Conservation (phyloP, 208 protist species). For the Plasmodiophora brassicae region DNA sequence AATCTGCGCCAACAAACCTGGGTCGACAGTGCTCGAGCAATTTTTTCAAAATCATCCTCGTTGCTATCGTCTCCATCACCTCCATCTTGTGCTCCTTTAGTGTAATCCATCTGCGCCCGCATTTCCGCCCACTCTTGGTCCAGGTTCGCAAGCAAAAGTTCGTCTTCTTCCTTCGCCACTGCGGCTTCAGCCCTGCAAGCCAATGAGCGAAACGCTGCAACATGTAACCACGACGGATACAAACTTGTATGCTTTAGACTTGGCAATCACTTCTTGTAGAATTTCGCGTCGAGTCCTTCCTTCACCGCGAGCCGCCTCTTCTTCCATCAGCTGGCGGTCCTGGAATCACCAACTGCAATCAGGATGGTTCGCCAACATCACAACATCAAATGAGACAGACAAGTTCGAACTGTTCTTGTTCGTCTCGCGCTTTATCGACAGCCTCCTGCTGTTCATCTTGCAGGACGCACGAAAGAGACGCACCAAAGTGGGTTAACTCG, state of each 20-base stretch:
- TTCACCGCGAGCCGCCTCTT: neutral
- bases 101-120: neutral
- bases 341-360: too few relatives aligned
- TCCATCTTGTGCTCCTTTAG: neutral
- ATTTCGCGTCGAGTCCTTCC: neutral
- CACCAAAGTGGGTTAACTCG: slow-evolving; percentile 16
- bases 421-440: neutral
- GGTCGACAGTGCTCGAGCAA: neutral
- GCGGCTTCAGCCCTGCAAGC: neutral
- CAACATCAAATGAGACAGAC: too few relatives aligned
- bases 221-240: too few relatives aligned
- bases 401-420: neutral
- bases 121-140: neutral
- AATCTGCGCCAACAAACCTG: too few relatives aligned
- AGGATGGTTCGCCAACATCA: too few relatives aligned
- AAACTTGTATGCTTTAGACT: neutral
- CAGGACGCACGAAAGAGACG: neutral
- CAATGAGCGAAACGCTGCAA: too few relatives aligned
- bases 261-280: neutral
- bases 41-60: slow-evolving; percentile 6
- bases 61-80: neutral
- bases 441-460: neutral
- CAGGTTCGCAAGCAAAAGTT: neutral
- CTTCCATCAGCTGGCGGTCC: neutral
- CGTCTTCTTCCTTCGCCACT: neutral